phyloP scores from a whole-genome alignment of 2,329 filamentous ascomycete genomes.

The Pleoardoris graminearum region DNA sequence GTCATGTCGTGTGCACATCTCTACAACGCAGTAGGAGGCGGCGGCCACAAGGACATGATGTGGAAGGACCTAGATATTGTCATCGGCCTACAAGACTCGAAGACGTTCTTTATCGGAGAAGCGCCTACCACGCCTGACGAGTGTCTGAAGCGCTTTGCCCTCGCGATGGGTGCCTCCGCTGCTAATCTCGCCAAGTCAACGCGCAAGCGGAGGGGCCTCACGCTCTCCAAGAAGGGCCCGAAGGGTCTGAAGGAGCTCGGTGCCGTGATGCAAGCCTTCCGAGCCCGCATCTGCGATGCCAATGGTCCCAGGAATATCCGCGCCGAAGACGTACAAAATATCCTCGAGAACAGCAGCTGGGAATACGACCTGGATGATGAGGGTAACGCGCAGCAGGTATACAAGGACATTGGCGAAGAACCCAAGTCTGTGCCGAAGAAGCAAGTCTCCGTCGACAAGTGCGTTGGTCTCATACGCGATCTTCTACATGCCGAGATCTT shows the following conservation, averaged over 20 bases:
- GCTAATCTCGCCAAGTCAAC: constrained; percentile 27
- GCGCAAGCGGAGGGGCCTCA: constrained; percentile 9
- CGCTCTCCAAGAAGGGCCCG: constrained; percentile 33
- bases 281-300: constrained; percentile 34
- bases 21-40: constrained; percentile 47
- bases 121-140: constrained; percentile 36
- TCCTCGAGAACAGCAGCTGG: constrained; percentile 40
- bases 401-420: constrained; percentile 8
- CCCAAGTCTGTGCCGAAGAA: constrained; percentile 5
- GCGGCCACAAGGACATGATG: constrained; percentile 25
- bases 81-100: constrained; percentile 28
- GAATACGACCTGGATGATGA: constrained; percentile 24
- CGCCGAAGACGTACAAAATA: constrained; percentile 40
- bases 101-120: constrained; percentile 46
- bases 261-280: constrained; percentile 46
- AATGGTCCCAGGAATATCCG: constrained; percentile 35
- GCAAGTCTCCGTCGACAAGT: constrained; percentile 11
- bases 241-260: constrained; percentile 37
- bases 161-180: constrained; percentile 44
- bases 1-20: constrained; percentile 47
- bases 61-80: constrained; percentile 52
- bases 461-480: constrained; percentile 27
- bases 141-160: constrained; percentile 44
- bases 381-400: constrained; percentile 9
- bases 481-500: constrained; percentile 45